phyloP scores from a whole-genome alignment of 2,329 filamentous ascomycete species.

The Fusarium sp. region DNA sequence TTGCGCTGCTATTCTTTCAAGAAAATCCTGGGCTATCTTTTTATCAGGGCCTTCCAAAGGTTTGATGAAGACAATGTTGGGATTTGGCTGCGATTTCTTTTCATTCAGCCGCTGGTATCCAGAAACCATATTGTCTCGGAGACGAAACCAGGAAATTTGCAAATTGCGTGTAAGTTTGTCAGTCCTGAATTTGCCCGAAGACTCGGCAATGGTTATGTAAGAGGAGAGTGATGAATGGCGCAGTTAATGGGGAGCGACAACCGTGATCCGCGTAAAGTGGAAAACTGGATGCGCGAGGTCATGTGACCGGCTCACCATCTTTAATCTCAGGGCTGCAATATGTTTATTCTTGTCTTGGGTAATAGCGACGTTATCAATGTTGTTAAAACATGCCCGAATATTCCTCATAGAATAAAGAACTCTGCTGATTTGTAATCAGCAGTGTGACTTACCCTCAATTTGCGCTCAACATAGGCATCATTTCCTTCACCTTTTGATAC shows the following conservation, averaged over 20 bases:
- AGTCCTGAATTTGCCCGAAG: not conserved
- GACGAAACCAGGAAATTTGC: too few relatives aligned
- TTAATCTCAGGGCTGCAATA: not conserved
- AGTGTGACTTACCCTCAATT: not conserved
- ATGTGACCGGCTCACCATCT: constrained; percentile 16
- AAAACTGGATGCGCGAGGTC: constrained; percentile 10
- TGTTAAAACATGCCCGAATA: not conserved
- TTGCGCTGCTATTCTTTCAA: constrained; percentile 83
- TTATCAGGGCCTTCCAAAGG: constrained; percentile 74
- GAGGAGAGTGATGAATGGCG: constrained; percentile 18
- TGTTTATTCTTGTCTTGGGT: not conserved
- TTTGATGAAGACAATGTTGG: constrained; percentile 86
- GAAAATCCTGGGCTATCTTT: constrained; percentile 72
- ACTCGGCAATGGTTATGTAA: not conserved
- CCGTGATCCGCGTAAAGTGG: constrained; percentile 25
- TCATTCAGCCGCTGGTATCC: constrained; percentile 84
- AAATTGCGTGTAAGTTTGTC: not conserved
- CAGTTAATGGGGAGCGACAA: not conserved
- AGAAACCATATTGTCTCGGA: constrained; percentile 69
- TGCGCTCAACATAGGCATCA: not conserved
- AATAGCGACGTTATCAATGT: too few relatives aligned
- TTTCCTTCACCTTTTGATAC: not conserved
- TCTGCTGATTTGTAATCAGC: not conserved
- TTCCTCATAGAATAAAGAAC: not conserved
- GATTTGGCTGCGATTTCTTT: constrained; percentile 78